Evolutionary conservation across 2,329 filamentous ascomycete species (phyloP).

Genomic region (Thelonectria rubi): DNA sequence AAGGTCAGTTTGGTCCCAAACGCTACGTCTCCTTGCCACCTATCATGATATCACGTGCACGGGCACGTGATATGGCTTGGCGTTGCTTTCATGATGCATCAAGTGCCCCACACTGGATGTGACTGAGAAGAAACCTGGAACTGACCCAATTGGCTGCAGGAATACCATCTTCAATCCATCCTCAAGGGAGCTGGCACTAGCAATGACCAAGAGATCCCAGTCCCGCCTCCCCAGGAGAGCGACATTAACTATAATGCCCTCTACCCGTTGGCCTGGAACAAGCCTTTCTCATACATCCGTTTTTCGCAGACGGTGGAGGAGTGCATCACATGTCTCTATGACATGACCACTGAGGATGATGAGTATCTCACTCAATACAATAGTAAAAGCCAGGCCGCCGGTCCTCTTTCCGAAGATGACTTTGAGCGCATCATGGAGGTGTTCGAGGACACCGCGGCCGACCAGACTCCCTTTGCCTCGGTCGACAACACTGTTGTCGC

Average conservation of each 20-base stretch:
- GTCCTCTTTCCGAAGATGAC: constrained; percentile 83
- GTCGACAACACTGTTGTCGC: constrained; percentile 88
- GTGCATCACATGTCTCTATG: constrained; percentile 88
- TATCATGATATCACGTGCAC: constrained; percentile 59
- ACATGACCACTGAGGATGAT: constrained; percentile 92
- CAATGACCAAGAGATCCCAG: constrained; percentile 70
- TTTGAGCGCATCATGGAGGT: constrained; percentile 96
- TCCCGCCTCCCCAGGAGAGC: constrained; percentile 71
- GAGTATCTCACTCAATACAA: constrained; percentile 87
- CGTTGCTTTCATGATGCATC: constrained; percentile 6
- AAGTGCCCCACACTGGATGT: constrained; percentile 13
- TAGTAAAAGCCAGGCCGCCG: constrained; percentile 70
- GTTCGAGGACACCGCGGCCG: constrained; percentile 86
- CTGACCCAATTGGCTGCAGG: constrained; percentile 62
- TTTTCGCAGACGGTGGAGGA: constrained; percentile 99
- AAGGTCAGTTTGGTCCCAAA: constrained; percentile 73
- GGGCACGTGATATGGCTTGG: constrained; percentile 54
- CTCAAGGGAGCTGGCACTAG: constrained; percentile 64
- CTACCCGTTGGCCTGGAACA: constrained; percentile 80
- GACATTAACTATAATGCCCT: constrained; percentile 86
- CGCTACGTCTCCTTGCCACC: constrained; percentile 33
- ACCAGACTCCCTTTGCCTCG: constrained; percentile 86
- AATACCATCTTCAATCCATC: constrained; percentile 94
- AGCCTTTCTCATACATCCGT: constrained; percentile 93
- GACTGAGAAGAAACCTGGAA: constrained; percentile 27